Evolutionary conservation across 2,329 filamentous ascomycete genomes (phyloP), one percentile per base, ranked within the genome.

Genomic region (Fusarium cyanostomum): DNA sequence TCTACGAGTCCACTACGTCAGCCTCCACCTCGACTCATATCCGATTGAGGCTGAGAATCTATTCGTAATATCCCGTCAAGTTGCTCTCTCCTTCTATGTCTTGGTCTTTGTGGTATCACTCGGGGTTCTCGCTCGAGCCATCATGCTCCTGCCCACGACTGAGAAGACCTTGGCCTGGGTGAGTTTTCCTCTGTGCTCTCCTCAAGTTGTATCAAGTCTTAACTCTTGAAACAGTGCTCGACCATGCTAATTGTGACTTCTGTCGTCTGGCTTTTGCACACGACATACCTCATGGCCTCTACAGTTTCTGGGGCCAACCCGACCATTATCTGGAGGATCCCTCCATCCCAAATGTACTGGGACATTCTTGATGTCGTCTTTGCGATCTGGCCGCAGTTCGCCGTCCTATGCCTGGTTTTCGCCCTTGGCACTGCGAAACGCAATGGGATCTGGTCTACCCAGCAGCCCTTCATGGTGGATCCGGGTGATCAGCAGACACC

Each of bases 401-500:
- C 67, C 8, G 49, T 72, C 4, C 60, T 74, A 7, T 45, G 53
- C 11, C 28, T 76, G 11, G 52, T 74, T 2, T 74, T 73, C 33
- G 54, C 56, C 8, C 52, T 77, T 3, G 74, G 72, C 1, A 46
- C 41, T 4, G 68, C 64, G 8, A 73, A 66, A 16, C 27, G 43
- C 6, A 66, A 67, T 7, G 73, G 73, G 0, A 33, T 76, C 8
- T 75, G 72, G 68, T 70, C 71, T 1, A 62, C 49, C 5, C 59
- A 68, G 8, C 59, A 66, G 12, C 44, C 62, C 5, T 59, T 63
- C 24, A 58, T 63, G 58, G 50, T n/a, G 12, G 41, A 18, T 27
- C 45, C 41, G 26, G 54, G 39, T 8, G 52, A 21, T 34, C 59
- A 56, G 18, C 59, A 67, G 15, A 61, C 52, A 1, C 43, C 63